A percentile compares a stretch with the other conserved stretches of the same genome.
Conservation (phyloP, 345 rosid species). For the Toxicodendron radicans region DNA sequence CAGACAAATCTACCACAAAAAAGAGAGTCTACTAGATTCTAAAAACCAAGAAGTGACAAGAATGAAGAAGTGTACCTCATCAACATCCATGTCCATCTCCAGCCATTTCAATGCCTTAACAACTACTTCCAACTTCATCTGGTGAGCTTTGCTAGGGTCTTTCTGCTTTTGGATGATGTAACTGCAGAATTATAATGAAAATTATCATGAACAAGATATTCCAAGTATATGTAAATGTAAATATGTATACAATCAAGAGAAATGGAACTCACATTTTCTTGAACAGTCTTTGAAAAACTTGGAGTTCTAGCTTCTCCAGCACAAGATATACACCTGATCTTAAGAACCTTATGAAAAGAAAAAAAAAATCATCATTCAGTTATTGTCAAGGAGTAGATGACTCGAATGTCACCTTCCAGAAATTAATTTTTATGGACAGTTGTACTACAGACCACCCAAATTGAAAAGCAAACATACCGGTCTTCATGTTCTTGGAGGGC, state of each 20-base stretch:
- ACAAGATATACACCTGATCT: slow-evolving; percentile 97
- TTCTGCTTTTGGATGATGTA: slow-evolving; percentile 77
- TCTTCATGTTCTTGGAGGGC: slow-evolving; percentile 91
- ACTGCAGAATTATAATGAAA: slow-evolving; percentile 37
- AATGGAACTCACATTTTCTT: slow-evolving; percentile 75
- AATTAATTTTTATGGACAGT: not conserved
- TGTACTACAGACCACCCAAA: slow-evolving; percentile 7
- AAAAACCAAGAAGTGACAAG: slow-evolving; percentile 2
- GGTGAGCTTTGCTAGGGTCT: slow-evolving; percentile 94
- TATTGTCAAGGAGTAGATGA: not conserved
- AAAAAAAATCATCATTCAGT: slow-evolving; percentile 9
- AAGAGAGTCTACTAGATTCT: slow-evolving; percentile 4
- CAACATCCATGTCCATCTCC: slow-evolving; percentile 89
- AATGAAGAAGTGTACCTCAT: slow-evolving; percentile 54
- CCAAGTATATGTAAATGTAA: not conserved
- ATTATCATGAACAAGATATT: not conserved
- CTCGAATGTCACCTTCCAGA: not conserved
- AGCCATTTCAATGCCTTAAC: slow-evolving; percentile 90
- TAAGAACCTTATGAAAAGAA: slow-evolving; percentile 53
- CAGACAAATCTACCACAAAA: not conserved
- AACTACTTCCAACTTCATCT: slow-evolving; percentile 87
- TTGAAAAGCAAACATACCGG: slow-evolving; percentile 44
- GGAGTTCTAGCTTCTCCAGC: slow-evolving; percentile 95
- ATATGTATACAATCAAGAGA: not conserved
- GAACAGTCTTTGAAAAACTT: slow-evolving; percentile 88